Base-by-base conservation (phyloP, 345 rosid genomes). In the Salix exigua region DNA sequence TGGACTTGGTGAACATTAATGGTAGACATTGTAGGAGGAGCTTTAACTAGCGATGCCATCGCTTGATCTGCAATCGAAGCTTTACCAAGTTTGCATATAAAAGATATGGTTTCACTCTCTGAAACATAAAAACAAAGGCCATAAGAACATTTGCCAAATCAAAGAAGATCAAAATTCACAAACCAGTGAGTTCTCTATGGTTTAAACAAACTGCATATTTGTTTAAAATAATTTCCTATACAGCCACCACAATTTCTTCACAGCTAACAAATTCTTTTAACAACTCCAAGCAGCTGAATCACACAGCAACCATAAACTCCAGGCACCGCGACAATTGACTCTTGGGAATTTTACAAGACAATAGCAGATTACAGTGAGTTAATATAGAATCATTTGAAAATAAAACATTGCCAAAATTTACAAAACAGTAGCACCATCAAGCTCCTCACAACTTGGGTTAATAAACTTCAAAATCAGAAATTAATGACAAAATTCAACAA, bases 41-140 rank as follows among this genome's bases (percentile, higher is more conserved):
- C 72, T 81, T 77, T 86, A 17, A 75, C 79, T 8, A 85, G 76
- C 40, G 86, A 86, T 23, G 79, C 85, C 93, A 93, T 93, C 60
- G 78, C 87, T 83, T 71, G 81, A 70, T 77, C 73, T 82, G 81
- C 81, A 79, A 79, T 28, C 65, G 79, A 87, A 68, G 28, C 38
- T 69, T 71, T 44, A 63, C 67, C 79, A 68, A 44, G 76, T 71
- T 31, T 23, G 72, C 68, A 50, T 30, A 58, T 25, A 42, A 33
- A 33, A 38, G 40, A 58, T 31, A 31, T 38, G 58, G 66, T 70
- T 25, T 71, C 70, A 78, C 6, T 33, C 76, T 64, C 69, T 69
- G 66, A 69, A 72, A 62, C 74, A 68, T 6, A 62, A 31, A 18
- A 46, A 51, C 68, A 50, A 37, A 63, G 31, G 21, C 75, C 48